Evolutionary conservation across 2,329 filamentous ascomycete genomes (phyloP).

Genomic region (Fusarium xyrophilum): DNA sequence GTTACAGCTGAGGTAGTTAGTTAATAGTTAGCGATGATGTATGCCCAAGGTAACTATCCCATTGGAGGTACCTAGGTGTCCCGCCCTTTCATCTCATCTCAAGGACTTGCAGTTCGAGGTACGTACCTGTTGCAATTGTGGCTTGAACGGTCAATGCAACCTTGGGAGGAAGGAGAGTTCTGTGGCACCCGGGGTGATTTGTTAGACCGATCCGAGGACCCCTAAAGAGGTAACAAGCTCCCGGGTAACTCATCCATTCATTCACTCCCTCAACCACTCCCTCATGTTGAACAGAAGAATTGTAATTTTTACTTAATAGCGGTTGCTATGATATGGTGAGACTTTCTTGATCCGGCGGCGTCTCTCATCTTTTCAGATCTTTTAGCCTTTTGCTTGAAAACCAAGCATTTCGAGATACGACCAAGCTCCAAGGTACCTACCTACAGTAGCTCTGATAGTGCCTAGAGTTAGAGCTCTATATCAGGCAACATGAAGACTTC

Average conservation of each 20-base stretch:
- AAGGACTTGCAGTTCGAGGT: neutral
- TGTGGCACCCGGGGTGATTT: constrained; percentile 36
- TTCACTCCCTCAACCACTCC: neutral
- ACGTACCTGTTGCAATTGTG: constrained; percentile 26
- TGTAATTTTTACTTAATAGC: neutral
- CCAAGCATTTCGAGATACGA: neutral
- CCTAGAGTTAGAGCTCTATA: neutral
- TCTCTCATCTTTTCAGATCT: neutral
- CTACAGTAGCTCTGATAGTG: neutral
- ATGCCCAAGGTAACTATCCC: neutral
- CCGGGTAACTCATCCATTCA: neutral
- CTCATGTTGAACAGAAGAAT: neutral
- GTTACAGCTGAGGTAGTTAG: neutral
- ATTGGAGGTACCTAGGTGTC: too few species aligned
- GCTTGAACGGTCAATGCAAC: constrained; percentile 1
- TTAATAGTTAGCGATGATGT: constrained; percentile 27
- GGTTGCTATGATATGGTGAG: neutral
- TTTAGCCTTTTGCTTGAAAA: neutral
- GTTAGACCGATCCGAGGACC: constrained; percentile 46
- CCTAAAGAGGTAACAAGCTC: constrained; percentile 12
- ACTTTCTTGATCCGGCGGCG: neutral
- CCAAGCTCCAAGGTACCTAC: neutral
- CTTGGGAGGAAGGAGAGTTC: neutral
- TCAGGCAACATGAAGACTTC: constrained; percentile 34
- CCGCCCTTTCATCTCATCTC: too few species aligned